Evolutionary conservation across 331 rosid genomes (phyloP), one percentile per base, ranked within the genome.

Genomic region (Pyrus hybrid): DNA sequence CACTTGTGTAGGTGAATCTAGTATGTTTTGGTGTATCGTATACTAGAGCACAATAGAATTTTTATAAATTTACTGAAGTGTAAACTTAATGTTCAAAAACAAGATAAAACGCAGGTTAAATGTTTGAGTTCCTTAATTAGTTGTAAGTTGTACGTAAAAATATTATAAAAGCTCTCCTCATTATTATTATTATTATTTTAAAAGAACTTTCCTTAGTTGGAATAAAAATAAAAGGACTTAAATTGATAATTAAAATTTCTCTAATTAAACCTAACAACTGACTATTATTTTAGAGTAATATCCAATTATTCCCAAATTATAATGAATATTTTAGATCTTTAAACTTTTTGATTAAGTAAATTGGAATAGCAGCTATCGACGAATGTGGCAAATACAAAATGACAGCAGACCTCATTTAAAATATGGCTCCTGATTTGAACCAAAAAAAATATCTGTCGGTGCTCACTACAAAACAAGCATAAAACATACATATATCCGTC

Each of bases 361-460:
- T 37, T 37, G 45, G 45, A 37, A 9, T 37, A 37, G 45, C 45
- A 37, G 45, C 13, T 37, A 37, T 37, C 13, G 13, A 9, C 45
- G 45, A 37, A 37, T 37, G 45, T 37, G 45, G 45, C 54, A 62
- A 62, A 41, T 7, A 13, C 32, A 47, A 63, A 74, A 74, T 28
- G 78, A 74, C 63, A 63, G 71, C 32, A 45, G 63, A 47, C 30
- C 78, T 63, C 60, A 73, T 61, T 73, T 41, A 13, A 41, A 61
- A 62, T 43, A n/a, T n/a, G 71, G 63, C 29, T 17, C 78, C 70
- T 63, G 62, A n/a, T 49, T 81, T 77, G 26, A 64, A 64, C 61
- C 74, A 37, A 37, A 37, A 37, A 35, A 37, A 37, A 37, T 71
- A 61, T 76, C 63, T 77, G 85, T 81, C 85, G 85, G 85, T 81